These are phyloP conservation scores for Lathyrus oleraceus DNA, from an alignment of 306 rosid species.

Conservation along the genomic window DNA sequence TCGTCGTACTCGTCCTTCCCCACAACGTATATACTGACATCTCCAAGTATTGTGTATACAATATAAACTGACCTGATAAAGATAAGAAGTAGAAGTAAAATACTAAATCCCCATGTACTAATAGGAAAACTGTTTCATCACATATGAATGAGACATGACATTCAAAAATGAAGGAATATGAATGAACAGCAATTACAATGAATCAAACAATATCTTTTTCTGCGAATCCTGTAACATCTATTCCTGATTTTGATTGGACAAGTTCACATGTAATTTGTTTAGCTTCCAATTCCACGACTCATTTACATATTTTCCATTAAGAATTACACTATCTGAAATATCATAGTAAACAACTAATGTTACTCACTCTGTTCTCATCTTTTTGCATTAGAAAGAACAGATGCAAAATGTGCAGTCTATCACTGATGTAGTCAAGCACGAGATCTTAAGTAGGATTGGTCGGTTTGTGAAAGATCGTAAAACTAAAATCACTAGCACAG, in stretches of 20 bases:
- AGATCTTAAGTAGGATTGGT: too few species aligned
- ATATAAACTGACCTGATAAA: conserved; percentile 86
- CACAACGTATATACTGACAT: conserved; percentile 81
- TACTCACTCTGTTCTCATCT: conserved; percentile 23
- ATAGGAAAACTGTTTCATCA: conserved; percentile 6
- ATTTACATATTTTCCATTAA: background rate
- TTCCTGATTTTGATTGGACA: conserved; percentile 9
- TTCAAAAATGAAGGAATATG: background rate
- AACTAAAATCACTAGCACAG: too few species aligned
- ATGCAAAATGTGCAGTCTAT: conserved; percentile 8
- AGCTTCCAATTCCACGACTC: conserved; percentile 17
- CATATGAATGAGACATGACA: conserved; percentile 5
- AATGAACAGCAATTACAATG: conserved; percentile 20
- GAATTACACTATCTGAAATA: conserved; percentile 13
- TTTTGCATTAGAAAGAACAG: background rate
- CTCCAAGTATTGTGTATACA: conserved; percentile 91
- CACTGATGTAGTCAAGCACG: background rate
- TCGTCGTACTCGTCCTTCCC: conserved; percentile 94
- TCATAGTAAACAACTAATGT: background rate
- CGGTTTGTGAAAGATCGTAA: too few species aligned
- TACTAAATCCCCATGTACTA: background rate
- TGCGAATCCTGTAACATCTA: background rate
- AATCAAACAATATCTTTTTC: background rate
- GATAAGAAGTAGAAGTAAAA: conserved; percentile 15
- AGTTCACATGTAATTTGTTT: conserved; percentile 1